Conservation (phyloP, 176 grass and related monocot species). For the Poa pratensis region DNA sequence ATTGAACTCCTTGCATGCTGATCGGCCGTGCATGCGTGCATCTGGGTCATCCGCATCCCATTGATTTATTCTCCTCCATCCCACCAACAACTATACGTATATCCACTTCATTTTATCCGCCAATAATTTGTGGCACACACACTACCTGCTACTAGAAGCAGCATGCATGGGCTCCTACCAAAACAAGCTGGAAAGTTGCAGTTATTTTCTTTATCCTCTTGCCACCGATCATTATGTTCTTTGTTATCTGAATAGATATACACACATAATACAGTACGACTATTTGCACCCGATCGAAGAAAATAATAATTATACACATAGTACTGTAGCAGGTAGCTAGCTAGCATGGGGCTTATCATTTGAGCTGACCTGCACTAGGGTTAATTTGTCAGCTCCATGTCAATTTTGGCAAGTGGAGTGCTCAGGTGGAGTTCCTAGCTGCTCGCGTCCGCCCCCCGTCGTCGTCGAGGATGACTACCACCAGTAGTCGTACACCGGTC, state of each 20-base stretch:
- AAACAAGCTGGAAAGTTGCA: conserved; percentile 33
- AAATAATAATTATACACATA: neutral
- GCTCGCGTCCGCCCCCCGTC: conserved; percentile 7
- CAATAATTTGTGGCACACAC: neutral
- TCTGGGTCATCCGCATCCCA: neutral
- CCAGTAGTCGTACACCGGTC: neutral
- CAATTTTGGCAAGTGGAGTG: conserved; percentile 44
- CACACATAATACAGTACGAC: neutral
- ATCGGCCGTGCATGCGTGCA: neutral
- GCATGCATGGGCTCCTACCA: conserved; percentile 44
- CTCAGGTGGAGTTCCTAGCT: conserved; percentile 21
- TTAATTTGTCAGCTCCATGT: conserved; percentile 9
- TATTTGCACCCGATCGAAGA: neutral
- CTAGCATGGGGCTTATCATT: neutral
- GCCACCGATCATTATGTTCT: conserved; percentile 12
- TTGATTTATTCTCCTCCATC: conserved; percentile 36
- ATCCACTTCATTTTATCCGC: conserved; percentile 9
- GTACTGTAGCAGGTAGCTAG: neutral
- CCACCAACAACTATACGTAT: conserved; percentile 26
- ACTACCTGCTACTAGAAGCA: conserved; percentile 1
- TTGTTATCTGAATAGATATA: conserved; percentile 22
- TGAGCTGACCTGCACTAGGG: neutral
- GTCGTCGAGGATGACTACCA: conserved; percentile 8
- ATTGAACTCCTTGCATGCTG: conserved; percentile 26
- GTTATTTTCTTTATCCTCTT: conserved; percentile 19